These are phyloP conservation scores for Penium margaritaceum DNA, from an alignment of 139 green algal species.

Conservation along the genomic window DNA sequence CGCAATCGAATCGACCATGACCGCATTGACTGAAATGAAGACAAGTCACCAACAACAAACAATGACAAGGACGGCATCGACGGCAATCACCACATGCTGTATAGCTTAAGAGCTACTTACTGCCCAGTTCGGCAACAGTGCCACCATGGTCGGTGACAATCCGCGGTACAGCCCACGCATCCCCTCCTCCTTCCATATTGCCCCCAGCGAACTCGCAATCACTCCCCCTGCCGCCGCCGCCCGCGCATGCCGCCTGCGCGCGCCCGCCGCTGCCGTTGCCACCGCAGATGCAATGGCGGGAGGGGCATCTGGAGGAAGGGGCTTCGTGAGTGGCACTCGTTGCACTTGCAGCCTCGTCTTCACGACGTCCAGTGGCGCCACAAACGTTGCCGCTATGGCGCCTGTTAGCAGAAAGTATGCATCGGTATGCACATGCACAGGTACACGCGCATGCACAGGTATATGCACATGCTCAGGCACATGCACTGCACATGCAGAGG, in stretches of 20 bases:
- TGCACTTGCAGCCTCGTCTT: constrained; percentile 94
- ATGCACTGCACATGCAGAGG: too few species aligned
- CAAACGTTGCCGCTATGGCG: constrained; percentile 71
- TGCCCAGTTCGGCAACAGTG: constrained; percentile 94
- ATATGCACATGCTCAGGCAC: too few species aligned
- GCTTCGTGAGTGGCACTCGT: constrained; percentile 27
- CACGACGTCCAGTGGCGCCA: constrained; percentile 93
- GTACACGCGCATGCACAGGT: too few species aligned
- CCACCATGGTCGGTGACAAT: constrained; percentile 83
- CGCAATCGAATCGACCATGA: too few species aligned
- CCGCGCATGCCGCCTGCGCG: background rate
- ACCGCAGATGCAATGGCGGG: too few species aligned
- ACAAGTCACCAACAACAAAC: too few species aligned
- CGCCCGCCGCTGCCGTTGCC: background rate
- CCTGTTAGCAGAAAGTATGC: constrained; percentile 33
- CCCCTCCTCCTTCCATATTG: constrained; percentile 76
- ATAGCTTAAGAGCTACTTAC: too few species aligned
- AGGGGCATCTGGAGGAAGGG: too few species aligned
- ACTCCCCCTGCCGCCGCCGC: constrained; percentile 3
- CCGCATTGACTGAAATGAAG: too few species aligned
- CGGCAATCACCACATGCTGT: too few species aligned
- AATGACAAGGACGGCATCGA: too few species aligned
- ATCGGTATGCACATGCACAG: too few species aligned
- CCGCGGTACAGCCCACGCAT: constrained; percentile 78
- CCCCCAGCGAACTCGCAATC: constrained; percentile 59